Evolutionary conservation across 108 stramenopile species (phyloP).

Genomic region (Cyclostephanos tholiformis): DNA sequence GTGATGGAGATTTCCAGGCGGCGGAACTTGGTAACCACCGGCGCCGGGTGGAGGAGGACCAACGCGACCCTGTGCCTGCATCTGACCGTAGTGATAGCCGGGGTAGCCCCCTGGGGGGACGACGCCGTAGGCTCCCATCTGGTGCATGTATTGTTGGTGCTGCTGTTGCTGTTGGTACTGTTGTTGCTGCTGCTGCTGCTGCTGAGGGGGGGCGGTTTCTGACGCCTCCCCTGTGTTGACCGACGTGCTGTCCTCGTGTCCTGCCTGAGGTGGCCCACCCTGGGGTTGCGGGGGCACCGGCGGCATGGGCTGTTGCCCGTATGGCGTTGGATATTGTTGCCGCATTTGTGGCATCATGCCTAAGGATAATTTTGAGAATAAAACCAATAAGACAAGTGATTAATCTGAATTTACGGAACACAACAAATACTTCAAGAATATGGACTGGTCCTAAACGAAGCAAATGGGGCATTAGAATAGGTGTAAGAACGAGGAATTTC

Average conservation of each 20-base stretch:
- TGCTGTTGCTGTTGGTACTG: slow-evolving; percentile 42
- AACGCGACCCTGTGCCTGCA: slow-evolving; percentile 27
- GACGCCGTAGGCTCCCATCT: slow-evolving; percentile 38
- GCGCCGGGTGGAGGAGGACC: slow-evolving; percentile 29
- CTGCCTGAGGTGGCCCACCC: slow-evolving; percentile 25
- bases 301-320: slow-evolving; percentile 46
- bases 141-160: slow-evolving; percentile 46
- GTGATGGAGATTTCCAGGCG: slow-evolving; percentile 8
- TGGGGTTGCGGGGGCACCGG: slow-evolving; percentile 21
- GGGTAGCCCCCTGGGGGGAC: slow-evolving; percentile 45
- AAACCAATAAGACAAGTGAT: too few species aligned
- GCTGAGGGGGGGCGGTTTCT: slow-evolving; percentile 18
- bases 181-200: slow-evolving; percentile 40
- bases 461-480: slow-evolving; percentile 11
- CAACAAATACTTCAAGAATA: neutral
- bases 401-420: too few species aligned
- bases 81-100: slow-evolving; percentile 18
- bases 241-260: slow-evolving; percentile 45
- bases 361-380: too few species aligned
- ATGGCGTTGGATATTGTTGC: slow-evolving; percentile 52
- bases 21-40: neutral
- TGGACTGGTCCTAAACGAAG: neutral
- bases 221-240: slow-evolving; percentile 35
- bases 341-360: slow-evolving; percentile 76
- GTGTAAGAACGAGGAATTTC: slow-evolving; percentile 17